Evolutionary conservation across 2,329 filamentous ascomycete genomes (phyloP), one percentile per base, ranked within the genome.

Genomic region (Trichoderma guizhouense): DNA sequence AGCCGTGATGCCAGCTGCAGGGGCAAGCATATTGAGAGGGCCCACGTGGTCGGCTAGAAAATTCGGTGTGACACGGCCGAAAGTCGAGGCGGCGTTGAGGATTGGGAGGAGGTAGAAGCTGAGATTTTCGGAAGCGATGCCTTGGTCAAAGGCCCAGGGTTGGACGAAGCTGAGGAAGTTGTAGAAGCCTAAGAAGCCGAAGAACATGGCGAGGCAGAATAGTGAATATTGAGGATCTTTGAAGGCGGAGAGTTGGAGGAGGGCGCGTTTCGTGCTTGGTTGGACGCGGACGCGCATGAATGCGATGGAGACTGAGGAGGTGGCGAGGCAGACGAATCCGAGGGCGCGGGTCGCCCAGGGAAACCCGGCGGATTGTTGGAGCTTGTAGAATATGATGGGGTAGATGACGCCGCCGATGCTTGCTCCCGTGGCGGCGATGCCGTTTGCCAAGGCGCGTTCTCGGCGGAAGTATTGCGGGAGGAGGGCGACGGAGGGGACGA

Each of bases 51-150:
- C 82, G 1, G 79, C 78, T 0, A 82, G 57, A 7, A 75, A 75
- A 69, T 81, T 82, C 3, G 84, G 85, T 1, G 84, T 74, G 1
- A 86, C 76, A 9, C 86, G 82, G 0, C 85, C 85, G 18, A 85
- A 79, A 3, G 85, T 78, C 0, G 83, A 84, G 0, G 83, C 81
- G 3, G 82, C 85, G 74, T 86, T 86, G 62, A 86, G 80, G 65
- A 86, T 82, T 5, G 85, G 78, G 1, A 83, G 79, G 6, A 84
- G 75, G 74, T 85, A 84, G 74, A 84, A 84, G 0, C 79, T 21
- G 18, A 47, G 34, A 14, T 36, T 36, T 36, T 36, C 34, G 34
- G 34, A 36, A 1, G 34, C 34, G 34, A 36, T 36, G 14, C 34
- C 34, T 15, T 36, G 34, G 14, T 36, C 34, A 15, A 36, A 36